These are phyloP conservation scores for Metarhizium anisopliae DNA, from an alignment of 2,329 filamentous ascomycete genomes.

Conservation along the genomic window DNA sequence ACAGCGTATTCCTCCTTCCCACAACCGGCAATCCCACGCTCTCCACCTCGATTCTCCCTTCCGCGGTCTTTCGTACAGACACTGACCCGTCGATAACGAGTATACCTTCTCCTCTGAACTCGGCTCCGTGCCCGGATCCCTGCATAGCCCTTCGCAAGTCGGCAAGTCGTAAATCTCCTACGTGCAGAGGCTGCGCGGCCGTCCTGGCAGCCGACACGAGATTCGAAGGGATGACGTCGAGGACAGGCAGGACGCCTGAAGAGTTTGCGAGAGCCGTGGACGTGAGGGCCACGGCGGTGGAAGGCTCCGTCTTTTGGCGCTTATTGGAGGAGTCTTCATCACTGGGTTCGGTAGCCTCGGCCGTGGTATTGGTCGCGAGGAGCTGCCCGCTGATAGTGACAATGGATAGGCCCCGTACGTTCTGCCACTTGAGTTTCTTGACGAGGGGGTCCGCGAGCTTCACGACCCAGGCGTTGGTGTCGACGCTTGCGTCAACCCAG, in stretches of 20 bases:
- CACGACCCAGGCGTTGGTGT: constrained; percentile 95
- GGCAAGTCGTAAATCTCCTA: constrained; percentile 83
- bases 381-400: constrained; percentile 79
- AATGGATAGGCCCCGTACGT: constrained; percentile 78
- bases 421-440: constrained; percentile 88
- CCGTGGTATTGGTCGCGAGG: constrained; percentile 29
- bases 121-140: constrained; percentile 71
- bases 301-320: constrained; percentile 36
- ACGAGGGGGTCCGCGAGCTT: constrained; percentile 80
- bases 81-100: constrained; percentile 83
- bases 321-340: constrained; percentile 38
- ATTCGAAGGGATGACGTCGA: constrained; percentile 46
- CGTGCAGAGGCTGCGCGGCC: constrained; percentile 80
- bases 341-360: constrained; percentile 40
- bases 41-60: constrained; percentile 84
- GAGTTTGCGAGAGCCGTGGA: constrained; percentile 6
- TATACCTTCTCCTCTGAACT: constrained; percentile 89
- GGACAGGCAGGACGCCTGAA: constrained; percentile 31
- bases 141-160: constrained; percentile 82
- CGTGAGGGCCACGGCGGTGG: constrained; percentile 13
- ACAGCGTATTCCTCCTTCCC: constrained; percentile 57
- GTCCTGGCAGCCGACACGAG: constrained; percentile 66
- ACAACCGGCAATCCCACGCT: constrained; percentile 47
- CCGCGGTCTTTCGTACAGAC: constrained; percentile 77
- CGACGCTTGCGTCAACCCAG: constrained; percentile 80